Evolutionary conservation across 495 filamentous ascomycete species (phyloP), one percentile per base, ranked within the genome.

Genomic region (Penicillium goetzii): DNA sequence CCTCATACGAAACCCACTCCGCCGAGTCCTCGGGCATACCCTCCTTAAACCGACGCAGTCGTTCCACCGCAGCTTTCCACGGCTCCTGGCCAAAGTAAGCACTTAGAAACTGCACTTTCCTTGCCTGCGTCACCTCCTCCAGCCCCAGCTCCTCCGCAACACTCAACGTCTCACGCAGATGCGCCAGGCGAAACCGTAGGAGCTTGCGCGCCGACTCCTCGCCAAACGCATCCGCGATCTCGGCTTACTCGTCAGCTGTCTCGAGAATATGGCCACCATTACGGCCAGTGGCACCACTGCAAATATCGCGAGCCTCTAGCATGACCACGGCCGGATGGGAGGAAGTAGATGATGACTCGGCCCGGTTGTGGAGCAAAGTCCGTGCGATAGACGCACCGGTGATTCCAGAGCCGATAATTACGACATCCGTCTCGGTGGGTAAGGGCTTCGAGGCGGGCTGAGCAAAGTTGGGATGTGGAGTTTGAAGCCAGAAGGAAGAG

Each of bases 261-360:
- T 75, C 70, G 1, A 76, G 63, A 0, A 78, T 72, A 53, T 80
- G 77, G 0, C 77, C 77, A 0, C 80, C 78, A 58, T 82, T 82
- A 0, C 91, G 78, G 0, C 92, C 92, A 0, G 92, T 95, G 19
- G 92, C 92, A 17, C 92, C 92, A 78, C 83, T 91, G 70, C 90
- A 93, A 10, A 88, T 85, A 73, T 90, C 87, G 54, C 91, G 81
- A 6, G 91, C 91, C 74, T 96, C 92, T 2, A 96, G 78, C 81
- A 95, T 88, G 1, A 92, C 81, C 1, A 93, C 72, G 10, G 75
- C 81, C 3, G 65, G 71, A 36, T 54, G 26, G 33, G 59, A 55
- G 75, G 63, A 2, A 61, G 68, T 64, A 72, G 63, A 63, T 1
- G 10, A 26, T 53, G 71, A 72, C 58, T 78, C 32, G 19, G 55